Conservation (phyloP, 257 asterid species). For the Solanum clarkiae region DNA sequence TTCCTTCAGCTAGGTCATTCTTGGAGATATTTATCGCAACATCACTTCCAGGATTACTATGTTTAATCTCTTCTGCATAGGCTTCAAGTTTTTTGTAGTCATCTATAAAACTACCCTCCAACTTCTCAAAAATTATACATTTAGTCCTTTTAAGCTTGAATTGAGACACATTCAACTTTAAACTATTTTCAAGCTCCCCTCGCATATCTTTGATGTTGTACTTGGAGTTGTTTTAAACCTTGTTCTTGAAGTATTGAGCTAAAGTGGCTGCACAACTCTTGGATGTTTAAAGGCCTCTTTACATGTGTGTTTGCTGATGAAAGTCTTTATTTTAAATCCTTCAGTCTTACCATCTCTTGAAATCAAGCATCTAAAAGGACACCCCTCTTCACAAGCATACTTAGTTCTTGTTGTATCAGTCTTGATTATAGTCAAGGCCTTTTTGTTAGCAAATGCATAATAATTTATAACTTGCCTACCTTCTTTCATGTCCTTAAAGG, state of each 20-base stretch:
- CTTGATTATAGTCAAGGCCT: background rate
- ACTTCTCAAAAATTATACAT: background rate
- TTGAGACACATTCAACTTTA: background rate
- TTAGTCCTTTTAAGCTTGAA: background rate
- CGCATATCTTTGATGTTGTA: background rate
- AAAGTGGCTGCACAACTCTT: background rate
- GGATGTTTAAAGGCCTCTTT: background rate
- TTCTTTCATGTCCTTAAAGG: background rate
- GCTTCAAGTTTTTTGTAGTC: background rate
- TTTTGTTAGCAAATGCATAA: background rate
- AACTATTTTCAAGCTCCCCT: background rate
- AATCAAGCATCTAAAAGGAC: background rate
- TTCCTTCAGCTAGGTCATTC: background rate
- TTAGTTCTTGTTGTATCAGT: background rate
- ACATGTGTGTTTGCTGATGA: background rate
- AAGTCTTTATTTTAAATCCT: background rate
- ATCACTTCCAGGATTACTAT: background rate
- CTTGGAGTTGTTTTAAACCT: background rate
- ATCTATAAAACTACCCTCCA: background rate
- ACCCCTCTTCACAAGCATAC: background rate
- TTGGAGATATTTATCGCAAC: background rate
- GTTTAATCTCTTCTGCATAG: background rate
- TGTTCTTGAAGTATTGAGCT: background rate
- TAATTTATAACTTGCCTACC: background rate
- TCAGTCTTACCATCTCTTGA: background rate